Evolutionary conservation across 768 basidiomycete genomes (phyloP).

Genomic region (Gloeostereum incarnatum): DNA sequence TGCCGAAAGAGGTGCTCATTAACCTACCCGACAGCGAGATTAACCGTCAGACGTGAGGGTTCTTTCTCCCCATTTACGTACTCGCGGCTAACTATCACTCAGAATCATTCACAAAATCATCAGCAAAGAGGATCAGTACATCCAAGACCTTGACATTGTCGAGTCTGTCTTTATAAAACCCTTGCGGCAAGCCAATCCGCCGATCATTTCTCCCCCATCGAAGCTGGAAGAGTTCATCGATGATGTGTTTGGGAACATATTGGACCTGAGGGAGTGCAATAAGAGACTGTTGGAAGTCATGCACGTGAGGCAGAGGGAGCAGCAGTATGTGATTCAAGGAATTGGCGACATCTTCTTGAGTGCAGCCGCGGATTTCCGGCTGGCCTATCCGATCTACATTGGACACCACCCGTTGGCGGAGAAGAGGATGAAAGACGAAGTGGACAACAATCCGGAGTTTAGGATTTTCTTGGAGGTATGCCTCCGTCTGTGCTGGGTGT

Average conservation of each 20-base stretch:
- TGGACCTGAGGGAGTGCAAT: slow-evolving; percentile 81
- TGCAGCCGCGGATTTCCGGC: slow-evolving; percentile 80
- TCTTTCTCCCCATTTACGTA: slow-evolving; percentile 1
- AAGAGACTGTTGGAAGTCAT: slow-evolving; percentile 77
- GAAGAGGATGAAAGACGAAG: slow-evolving; percentile 80
- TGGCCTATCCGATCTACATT: slow-evolving; percentile 79
- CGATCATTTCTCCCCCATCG: slow-evolving; percentile 38
- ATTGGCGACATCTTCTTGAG: slow-evolving; percentile 88
- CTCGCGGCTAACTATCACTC: neutral
- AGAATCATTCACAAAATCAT: slow-evolving; percentile 86
- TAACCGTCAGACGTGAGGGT: slow-evolving; percentile 61
- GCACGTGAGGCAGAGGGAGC: slow-evolving; percentile 80
- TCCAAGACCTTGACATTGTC: slow-evolving; percentile 78
- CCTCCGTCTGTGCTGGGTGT: neutral
- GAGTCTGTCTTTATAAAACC: slow-evolving; percentile 56
- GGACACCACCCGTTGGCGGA: slow-evolving; percentile 82
- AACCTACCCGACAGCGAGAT: slow-evolving; percentile 71
- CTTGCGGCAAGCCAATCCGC: slow-evolving; percentile 33
- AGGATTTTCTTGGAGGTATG: slow-evolving; percentile 80
- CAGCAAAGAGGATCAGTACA: slow-evolving; percentile 80
- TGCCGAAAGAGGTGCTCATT: slow-evolving; percentile 26
- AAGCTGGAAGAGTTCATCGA: slow-evolving; percentile 79
- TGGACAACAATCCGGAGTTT: slow-evolving; percentile 74
- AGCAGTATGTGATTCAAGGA: slow-evolving; percentile 69
- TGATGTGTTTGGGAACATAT: slow-evolving; percentile 83